Base-by-base conservation (phyloP, 1,139 yeast genomes). In the Sugiyamaella japonica region DNA sequence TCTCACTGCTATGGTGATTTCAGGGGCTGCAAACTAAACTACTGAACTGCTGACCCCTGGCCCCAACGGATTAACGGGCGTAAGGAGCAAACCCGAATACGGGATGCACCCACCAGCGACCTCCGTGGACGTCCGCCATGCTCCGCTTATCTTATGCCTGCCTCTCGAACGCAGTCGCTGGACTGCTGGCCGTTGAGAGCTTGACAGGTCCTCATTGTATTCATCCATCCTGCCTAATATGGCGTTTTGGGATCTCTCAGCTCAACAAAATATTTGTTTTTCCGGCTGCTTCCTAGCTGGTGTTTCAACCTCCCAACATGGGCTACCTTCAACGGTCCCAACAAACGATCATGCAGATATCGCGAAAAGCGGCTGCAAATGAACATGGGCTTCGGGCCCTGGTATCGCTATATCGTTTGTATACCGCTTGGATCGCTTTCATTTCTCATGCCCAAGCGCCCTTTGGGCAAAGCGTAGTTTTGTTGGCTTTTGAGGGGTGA, bases 61-160 rank as follows among this genome's bases (percentile, higher is more conserved):
- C 48, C 48, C 48, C 48, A 45, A 45, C 49, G 49, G 28, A 45
- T 13, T 23, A 34, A 23, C 49, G 49, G 49, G 25, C 34, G 36
- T 36, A 45, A 34, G 49, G 49, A 45, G 49, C 10, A 8, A 32
- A 32, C 28, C 28, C 25, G 6, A 20, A 6, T 20, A 3, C 25
- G 25, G 6, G 6, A 6, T 20, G 5, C 25, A 6, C 25, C 25
- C 5, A 3, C 25, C 25, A 20, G 25, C 25, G 6, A 20, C 25
- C 25, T 20, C 25, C 25, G 25, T 6, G 25, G 25, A 20, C 25
- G 25, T 20, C 25, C 25, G 6, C 25, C 25, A 20, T 20, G 25
- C 3, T 20, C 5, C 25, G 25, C 25, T 20, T 20, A 20, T 20
- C 25, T 20, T 20, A 6, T 20, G 25, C 41, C 17, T n/a, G n/a